phyloP scores from a whole-genome alignment of 257 asterid species.

The Plectranthus barbatus region DNA sequence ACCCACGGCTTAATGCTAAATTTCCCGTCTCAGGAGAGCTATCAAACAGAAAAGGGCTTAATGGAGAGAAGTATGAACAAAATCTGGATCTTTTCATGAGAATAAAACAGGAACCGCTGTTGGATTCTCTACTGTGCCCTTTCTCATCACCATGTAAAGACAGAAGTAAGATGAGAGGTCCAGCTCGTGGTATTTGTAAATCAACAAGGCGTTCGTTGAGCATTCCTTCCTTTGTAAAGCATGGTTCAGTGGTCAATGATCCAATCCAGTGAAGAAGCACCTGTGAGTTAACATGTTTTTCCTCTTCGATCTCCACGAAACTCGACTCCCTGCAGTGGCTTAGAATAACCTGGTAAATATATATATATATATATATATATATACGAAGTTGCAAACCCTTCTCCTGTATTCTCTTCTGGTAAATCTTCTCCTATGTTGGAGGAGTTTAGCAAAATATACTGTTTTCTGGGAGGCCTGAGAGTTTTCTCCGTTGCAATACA shows the following conservation, averaged over 20 bases:
- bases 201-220: conserved; percentile 49
- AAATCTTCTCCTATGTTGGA: background rate
- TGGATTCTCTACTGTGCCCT: conserved; percentile 22
- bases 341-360: background rate
- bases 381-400: background rate
- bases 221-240: conserved; percentile 42
- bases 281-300: conserved; percentile 10
- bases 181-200: conserved; percentile 15
- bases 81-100: conserved; percentile 39
- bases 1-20: conserved; percentile 6
- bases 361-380: no score
- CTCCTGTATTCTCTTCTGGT: background rate
- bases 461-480: no score
- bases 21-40: conserved; percentile 17
- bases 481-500: no score
- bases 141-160: conserved; percentile 24
- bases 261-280: conserved; percentile 21
- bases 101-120: conserved; percentile 17
- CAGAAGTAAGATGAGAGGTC: conserved; percentile 23
- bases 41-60: conserved; percentile 7
- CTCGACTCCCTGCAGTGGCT: background rate
- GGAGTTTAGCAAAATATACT: no score
- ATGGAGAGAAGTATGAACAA: conserved; percentile 36
- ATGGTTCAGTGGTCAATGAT: conserved; percentile 20
- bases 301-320: background rate